Percentiles rank a stretch among this genome's conserved stretches.
phyloP scores from a whole-genome alignment of 1,139 yeast genomes.

The Wickerhamiella pararugosa region DNA sequence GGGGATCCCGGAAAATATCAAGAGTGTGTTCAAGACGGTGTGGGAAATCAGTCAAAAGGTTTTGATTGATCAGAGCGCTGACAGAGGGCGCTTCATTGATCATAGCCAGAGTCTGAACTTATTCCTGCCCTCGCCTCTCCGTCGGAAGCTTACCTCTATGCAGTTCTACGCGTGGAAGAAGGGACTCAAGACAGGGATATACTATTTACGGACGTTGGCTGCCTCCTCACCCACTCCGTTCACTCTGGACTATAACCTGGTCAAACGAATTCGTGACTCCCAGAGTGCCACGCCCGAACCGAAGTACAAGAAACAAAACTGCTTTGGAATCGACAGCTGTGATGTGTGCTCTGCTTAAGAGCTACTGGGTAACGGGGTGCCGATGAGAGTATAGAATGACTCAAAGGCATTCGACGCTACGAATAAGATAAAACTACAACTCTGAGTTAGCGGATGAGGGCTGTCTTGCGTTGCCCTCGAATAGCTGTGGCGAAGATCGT shows the following conservation, averaged over 20 bases:
- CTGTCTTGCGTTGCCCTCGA: no score
- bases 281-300: not conserved
- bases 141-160: constrained; percentile 72
- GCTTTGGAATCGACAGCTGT: constrained; percentile 4
- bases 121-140: constrained; percentile 56
- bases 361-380: no score
- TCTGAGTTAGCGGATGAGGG: no score
- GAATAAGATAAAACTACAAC: no score
- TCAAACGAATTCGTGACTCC: constrained; percentile 14
- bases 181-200: constrained; percentile 88
- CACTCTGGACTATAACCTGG: constrained; percentile 43
- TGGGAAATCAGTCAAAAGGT: constrained; percentile 77
- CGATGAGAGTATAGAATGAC: no score
- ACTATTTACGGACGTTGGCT: constrained; percentile 77
- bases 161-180: constrained; percentile 84
- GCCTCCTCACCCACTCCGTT: constrained; percentile 81
- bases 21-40: constrained; percentile 65
- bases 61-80: constrained; percentile 78
- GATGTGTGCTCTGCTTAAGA: constrained; percentile 72
- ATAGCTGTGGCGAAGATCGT: no score
- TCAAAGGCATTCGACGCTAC: no score
- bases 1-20: constrained; percentile 51
- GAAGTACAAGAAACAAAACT: not conserved
- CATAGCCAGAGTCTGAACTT: constrained; percentile 80
- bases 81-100: constrained; percentile 73